These are phyloP conservation scores for Ceratobasidium sp. DNA, from an alignment of 1,284 basidiomycete species.

Conservation along the genomic window DNA sequence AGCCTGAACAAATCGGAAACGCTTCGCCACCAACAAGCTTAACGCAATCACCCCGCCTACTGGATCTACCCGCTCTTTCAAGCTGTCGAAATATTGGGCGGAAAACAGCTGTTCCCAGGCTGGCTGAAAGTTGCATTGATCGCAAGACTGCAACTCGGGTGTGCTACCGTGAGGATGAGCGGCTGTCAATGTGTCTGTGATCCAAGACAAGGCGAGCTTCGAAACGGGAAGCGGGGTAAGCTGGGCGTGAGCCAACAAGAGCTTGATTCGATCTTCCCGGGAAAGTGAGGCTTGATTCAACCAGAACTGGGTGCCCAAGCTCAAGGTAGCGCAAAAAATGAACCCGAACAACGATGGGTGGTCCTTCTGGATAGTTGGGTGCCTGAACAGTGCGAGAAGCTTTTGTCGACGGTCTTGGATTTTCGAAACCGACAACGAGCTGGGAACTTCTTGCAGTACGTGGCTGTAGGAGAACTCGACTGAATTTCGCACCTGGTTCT, in stretches of 20 bases:
- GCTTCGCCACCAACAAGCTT: neutral
- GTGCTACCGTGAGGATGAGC: neutral
- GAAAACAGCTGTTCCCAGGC: neutral
- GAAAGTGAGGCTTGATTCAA: neutral
- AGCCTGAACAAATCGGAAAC: neutral
- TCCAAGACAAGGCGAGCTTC: neutral
- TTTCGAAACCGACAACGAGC: neutral
- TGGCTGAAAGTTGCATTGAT: slow-evolving; percentile 1
- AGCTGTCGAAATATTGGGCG: neutral
- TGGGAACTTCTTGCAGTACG: neutral
- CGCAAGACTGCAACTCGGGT: neutral
- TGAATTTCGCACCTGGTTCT: neutral
- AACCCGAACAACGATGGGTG: slow-evolving; percentile 9
- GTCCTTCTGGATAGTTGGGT: neutral
- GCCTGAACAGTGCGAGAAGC: slow-evolving; percentile 1
- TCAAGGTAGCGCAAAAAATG: slow-evolving; percentile 11
- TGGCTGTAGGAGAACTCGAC: too few relatives aligned
- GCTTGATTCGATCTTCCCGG: slow-evolving; percentile 20
- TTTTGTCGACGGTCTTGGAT: neutral
- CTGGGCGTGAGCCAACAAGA: slow-evolving; percentile 6
- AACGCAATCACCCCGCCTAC: slow-evolving; percentile 3
- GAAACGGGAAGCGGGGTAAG: slow-evolving; percentile 7
- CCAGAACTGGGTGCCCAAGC: slow-evolving; percentile 15
- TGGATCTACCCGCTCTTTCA: neutral
- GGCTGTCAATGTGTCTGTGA: neutral